Evolutionary conservation across 768 basidiomycete species (phyloP), one percentile per base, ranked within the genome.

Genomic region (Ramaria sp.): DNA sequence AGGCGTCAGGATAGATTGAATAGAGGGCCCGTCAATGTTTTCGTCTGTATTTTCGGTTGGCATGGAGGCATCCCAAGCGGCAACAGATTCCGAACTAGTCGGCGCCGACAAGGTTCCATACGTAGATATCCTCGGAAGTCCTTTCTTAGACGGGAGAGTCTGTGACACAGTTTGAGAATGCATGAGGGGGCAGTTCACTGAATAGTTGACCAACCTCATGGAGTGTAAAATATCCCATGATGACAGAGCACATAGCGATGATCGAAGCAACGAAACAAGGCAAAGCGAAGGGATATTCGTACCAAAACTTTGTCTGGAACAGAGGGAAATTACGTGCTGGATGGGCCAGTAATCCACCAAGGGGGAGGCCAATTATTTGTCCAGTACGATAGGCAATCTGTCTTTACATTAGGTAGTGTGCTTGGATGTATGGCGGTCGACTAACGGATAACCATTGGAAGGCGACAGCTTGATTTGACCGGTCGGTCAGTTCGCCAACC

Each of bases 261-360:
- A 31, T 27, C 12, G 61, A 46, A 11, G 63, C 58, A 30, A 66
- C 43, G 48, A 63, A 60, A 43, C 64, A 66, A 3, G 65, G 62
- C 13, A 66, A 59, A 22, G 61, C 54, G 46, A 62, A 66, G 1
- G 64, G 63, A 50, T 61, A 59, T 17, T 54, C 53, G 24, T 38
- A 33, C 60, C 60, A 61, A 45, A 61, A 61, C 19, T 24, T 53
- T 10, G 52, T 41, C n/a, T 58, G 42, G 53, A 61, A 61, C 19
- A 53, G 50, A 13, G 59, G 30, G 13, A 43, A 53, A 47, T 45
- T 42, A 33, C 60, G 56, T 24, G 59, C 57, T 6, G 56, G 57
- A 51, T 60, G 57, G 20, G 57, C 49, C 19, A 57, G 42, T 10
- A 58, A 22, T 13, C 59, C 59, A 24, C 59, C 59, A 17, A 59